Conservation (phyloP, 768 basidiomycete genomes). For the Lactarius akahatsu region DNA sequence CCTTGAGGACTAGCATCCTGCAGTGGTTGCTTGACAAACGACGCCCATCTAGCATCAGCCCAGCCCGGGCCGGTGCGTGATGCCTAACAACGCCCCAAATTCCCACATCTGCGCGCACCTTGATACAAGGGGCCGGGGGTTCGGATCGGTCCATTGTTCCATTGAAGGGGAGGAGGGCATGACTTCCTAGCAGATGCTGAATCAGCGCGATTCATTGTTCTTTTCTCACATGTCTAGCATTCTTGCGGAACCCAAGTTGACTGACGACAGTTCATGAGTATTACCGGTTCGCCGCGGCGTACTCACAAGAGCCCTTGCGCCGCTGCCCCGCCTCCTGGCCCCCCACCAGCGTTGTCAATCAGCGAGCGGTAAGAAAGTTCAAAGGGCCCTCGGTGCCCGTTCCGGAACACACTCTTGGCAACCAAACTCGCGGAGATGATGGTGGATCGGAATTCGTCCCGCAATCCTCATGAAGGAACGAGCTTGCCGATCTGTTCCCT, state of each 20-base stretch:
- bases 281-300: not conserved
- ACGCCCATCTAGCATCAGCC: not conserved
- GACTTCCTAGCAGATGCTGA: not conserved
- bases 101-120: not conserved
- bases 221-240: not conserved
- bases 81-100: not conserved
- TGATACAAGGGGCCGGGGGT: not conserved
- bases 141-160: not conserved
- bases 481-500: not conserved
- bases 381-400: conserved; percentile 14
- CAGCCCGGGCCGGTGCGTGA: not conserved
- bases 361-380: not conserved
- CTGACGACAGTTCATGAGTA: not conserved
- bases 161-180: not conserved
- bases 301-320: not conserved
- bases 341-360: not conserved
- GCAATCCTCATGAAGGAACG: not conserved
- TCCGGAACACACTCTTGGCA: not conserved
- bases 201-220: not conserved
- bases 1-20: not conserved
- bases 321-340: conserved; percentile 1
- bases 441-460: conserved; percentile 4
- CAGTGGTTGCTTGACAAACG: not conserved
- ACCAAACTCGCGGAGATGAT: not conserved
- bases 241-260: not conserved